Base-by-base conservation (phyloP, 2,329 filamentous ascomycete genomes). In the Claviceps arundinis region DNA sequence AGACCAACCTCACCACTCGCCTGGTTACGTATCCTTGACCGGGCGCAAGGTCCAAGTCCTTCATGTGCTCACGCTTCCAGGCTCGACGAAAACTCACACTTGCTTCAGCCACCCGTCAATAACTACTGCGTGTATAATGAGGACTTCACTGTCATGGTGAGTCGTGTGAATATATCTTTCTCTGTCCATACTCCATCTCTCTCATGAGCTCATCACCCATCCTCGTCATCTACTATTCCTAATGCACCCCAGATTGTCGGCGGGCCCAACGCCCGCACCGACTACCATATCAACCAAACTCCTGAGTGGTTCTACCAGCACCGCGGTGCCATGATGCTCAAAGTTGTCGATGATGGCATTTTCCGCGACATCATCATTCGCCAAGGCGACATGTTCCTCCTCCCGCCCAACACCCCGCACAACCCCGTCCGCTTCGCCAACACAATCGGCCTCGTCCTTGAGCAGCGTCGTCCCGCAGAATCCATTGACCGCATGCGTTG, bases 281-380 rank as follows among this genome's bases (percentile, higher is more conserved):
- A 97, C 75, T 98, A 96, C 75, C 93, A 97, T 77, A 91, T 97
- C 78, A 97, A 97, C 76, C 75, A 82, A 61, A 97, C 91, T 0
- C 83, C 93, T 13, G 93, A 97, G 69, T 97, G 90, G 84, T 98
- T 97, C 81, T 97, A 93, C 77, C 91, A 97, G 70, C 82, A 95
- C 78, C 83, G 84, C 62, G 93, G 93, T 58, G 83, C 85, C 58
- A 96, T 97, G 91, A 76, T 93, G 53, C 84, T 98, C 60, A 95
- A 94, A 66, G 86, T 93, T 16, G 87, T 96, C 57, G 89, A 96
- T 56, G 67, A 75, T 65, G 48, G 49, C 54, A 55, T 71, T 47
- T 95, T 95, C 70, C 78, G 82, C 58, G 91, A 97, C 69, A 81
- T 97, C 57, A 76, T 89, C 64, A 95, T 97, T 71, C 78, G 84